Conservation (phyloP, 176 grass and related monocot genomes). For the Oryza glaberrima region DNA sequence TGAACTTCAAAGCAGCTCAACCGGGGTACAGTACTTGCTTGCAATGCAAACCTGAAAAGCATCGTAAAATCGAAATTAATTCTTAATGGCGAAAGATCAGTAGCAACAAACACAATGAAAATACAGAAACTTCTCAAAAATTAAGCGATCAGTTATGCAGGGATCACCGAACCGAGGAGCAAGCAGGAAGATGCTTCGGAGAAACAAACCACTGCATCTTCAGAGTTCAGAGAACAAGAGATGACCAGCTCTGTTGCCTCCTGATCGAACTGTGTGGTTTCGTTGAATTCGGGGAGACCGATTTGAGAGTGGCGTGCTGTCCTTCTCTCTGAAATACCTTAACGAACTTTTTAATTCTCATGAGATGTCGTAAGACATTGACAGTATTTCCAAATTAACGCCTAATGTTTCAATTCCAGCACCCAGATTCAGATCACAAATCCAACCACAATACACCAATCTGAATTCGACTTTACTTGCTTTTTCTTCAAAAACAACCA, state of each 20-base stretch:
- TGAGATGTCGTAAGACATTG: not conserved
- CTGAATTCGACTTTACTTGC: not conserved
- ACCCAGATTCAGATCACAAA: not conserved
- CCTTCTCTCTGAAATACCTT: not conserved
- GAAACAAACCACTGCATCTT: not conserved
- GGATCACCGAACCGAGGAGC: not conserved
- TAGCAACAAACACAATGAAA: not conserved
- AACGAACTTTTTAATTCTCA: not conserved
- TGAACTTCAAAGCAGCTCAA: not conserved
- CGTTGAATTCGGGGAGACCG: not conserved
- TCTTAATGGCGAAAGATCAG: not conserved
- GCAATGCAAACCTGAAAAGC: not conserved
- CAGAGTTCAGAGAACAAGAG: not conserved
- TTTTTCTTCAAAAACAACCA: not conserved
- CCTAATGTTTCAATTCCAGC: not conserved
- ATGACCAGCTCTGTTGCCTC: not conserved
- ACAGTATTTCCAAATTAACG: not conserved
- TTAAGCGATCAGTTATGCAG: not conserved
- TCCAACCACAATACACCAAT: not conserved
- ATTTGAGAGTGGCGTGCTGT: not conserved
- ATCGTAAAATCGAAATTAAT: not conserved
- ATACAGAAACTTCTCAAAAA: not conserved
- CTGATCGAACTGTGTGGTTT: not conserved
- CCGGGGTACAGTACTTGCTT: not conserved
- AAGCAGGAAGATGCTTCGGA: not conserved